Percentiles rank a stretch among this genome's conserved stretches.
These are phyloP conservation scores for Kwoniella dendrophila DNA, from an alignment of 768 basidiomycete genomes.

Conservation along the genomic window DNA sequence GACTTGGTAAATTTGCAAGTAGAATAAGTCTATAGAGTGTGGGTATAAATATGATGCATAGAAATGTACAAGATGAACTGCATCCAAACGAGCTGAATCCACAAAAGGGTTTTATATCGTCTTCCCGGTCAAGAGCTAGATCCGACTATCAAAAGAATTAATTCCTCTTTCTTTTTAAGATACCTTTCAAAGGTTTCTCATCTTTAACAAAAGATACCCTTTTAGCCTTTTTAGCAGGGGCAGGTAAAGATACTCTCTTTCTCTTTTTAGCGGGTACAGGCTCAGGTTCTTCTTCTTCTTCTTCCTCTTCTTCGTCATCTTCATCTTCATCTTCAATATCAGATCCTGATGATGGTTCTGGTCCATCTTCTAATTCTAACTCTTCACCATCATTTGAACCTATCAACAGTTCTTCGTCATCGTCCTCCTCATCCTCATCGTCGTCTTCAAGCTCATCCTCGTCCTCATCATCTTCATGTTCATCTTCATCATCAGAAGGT, in stretches of 20 bases:
- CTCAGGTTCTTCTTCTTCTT: conserved; percentile 50
- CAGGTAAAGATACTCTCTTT: conserved; percentile 30
- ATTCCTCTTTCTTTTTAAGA: conserved; percentile 18
- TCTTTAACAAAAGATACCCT: conserved; percentile 39
- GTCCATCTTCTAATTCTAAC: conserved; percentile 40
- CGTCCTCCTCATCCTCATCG: conserved; percentile 39
- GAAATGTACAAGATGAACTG: too few relatives aligned
- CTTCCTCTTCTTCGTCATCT: conserved; percentile 57
- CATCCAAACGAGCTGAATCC: too few relatives aligned
- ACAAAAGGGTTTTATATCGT: too few relatives aligned
- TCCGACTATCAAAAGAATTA: too few relatives aligned
- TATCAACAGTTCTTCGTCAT: conserved; percentile 35
- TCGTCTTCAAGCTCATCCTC: conserved; percentile 55
- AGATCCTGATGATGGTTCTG: conserved; percentile 54
- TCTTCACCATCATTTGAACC: conserved; percentile 39
- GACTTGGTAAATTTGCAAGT: too few relatives aligned
- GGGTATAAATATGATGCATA: too few relatives aligned
- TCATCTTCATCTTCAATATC: conserved; percentile 59
- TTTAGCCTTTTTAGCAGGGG: conserved; percentile 33
- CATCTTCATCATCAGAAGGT: conserved; percentile 44
- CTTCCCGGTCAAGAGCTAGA: too few relatives aligned
- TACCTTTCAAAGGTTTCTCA: conserved; percentile 24
- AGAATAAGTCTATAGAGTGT: too few relatives aligned
- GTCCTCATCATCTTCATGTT: conserved; percentile 54
- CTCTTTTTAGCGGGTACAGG: conserved; percentile 37